Conservation (phyloP, 345 rosid genomes). For the Anacardium occidentale region DNA sequence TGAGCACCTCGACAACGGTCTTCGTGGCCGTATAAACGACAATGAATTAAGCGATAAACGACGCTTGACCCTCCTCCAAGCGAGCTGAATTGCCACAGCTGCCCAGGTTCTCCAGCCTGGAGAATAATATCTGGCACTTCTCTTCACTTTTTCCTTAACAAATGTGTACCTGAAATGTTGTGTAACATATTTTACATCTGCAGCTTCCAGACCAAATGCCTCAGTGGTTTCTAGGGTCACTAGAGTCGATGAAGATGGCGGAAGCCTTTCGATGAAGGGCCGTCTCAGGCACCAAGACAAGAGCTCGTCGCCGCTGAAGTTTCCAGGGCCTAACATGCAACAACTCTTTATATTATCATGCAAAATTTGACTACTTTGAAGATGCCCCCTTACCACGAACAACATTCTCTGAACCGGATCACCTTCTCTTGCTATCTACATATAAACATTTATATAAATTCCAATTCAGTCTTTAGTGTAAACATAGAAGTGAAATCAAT, state of each 20-base stretch:
- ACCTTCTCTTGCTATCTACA: slow-evolving; percentile 85
- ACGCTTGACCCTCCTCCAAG: slow-evolving; percentile 91
- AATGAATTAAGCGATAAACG: slow-evolving; percentile 74
- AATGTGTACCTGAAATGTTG: slow-evolving; percentile 97
- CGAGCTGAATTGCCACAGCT: slow-evolving; percentile 91
- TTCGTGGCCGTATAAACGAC: slow-evolving; percentile 87
- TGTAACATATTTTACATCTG: slow-evolving; percentile 86
- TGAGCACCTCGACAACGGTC: slow-evolving; percentile 80
- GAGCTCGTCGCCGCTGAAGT: slow-evolving; percentile 96
- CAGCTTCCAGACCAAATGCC: slow-evolving; percentile 89
- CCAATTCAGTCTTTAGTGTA: too few species aligned
- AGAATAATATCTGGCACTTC: slow-evolving; percentile 91
- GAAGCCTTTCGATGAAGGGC: slow-evolving; percentile 83
- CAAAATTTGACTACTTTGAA: slow-evolving; percentile 89
- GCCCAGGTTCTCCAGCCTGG: slow-evolving; percentile 99
- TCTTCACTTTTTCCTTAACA: slow-evolving; percentile 81
- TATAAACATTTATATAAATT: not conserved
- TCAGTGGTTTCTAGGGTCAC: slow-evolving; percentile 89
- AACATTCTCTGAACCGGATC: slow-evolving; percentile 95
- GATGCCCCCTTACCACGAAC: slow-evolving; percentile 94
- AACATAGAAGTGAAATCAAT: too few species aligned
- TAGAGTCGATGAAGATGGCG: slow-evolving; percentile 82
- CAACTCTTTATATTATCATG: slow-evolving; percentile 83
- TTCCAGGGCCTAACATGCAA: slow-evolving; percentile 98
- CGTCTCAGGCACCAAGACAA: slow-evolving; percentile 88